Evolutionary conservation across 2,329 filamentous ascomycete genomes (phyloP).

Genomic region (Xylariaceae sp.): DNA sequence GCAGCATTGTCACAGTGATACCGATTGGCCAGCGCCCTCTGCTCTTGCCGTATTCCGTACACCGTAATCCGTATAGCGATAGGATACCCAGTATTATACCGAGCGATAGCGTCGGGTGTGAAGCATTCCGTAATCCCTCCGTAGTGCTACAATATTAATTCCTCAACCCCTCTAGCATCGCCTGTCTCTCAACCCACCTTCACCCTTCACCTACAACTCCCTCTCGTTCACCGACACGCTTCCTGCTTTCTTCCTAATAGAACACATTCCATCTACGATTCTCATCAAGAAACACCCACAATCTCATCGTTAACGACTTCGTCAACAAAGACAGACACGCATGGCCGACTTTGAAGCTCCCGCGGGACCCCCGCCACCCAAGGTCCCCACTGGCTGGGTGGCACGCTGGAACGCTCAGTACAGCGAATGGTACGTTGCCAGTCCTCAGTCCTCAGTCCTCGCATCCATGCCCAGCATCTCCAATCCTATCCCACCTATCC

Average conservation of each 20-base stretch:
- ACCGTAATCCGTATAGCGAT: too few relatives aligned
- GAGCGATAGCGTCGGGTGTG: too few relatives aligned
- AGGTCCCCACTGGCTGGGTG: conserved; percentile 74
- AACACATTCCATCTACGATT: neutral
- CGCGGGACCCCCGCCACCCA: conserved; percentile 51
- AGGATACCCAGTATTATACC: too few relatives aligned
- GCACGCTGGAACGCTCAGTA: conserved; percentile 84
- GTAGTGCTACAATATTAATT: neutral
- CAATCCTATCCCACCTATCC: neutral
- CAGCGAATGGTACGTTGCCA: conserved; percentile 57
- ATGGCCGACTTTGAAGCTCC: conserved; percentile 54
- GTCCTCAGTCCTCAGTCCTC: too few relatives aligned
- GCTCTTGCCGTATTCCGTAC: too few relatives aligned
- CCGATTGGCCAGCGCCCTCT: too few relatives aligned
- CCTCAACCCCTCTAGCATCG: neutral
- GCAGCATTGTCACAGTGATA: too few relatives aligned
- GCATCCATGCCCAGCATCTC: too few relatives aligned
- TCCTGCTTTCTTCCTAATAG: neutral
- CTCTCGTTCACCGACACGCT: neutral
- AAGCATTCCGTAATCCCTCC: neutral
- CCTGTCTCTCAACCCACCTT: neutral
- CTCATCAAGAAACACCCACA: neutral
- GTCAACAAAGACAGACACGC: conserved; percentile 10
- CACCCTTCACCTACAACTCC: neutral
- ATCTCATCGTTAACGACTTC: neutral